A percentile compares a stretch with the other conserved stretches of the same genome.
These are phyloP conservation scores for Solanum aculeatissimum DNA, from an alignment of 305 asterid species.

Conservation along the genomic window DNA sequence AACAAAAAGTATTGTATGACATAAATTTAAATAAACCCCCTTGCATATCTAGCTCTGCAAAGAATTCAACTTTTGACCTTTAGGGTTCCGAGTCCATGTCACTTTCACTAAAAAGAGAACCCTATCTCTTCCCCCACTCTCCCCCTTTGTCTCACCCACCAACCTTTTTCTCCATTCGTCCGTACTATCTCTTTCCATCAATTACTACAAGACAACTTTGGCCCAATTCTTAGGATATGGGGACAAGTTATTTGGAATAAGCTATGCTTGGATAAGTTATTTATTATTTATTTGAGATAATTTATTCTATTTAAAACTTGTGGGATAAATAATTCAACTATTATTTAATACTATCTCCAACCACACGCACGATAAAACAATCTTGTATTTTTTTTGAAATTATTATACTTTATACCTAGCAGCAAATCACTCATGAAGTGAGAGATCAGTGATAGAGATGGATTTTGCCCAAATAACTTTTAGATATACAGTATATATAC, in stretches of 20 bases:
- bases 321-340: no score
- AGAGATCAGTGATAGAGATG: neutral
- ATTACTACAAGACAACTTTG: neutral
- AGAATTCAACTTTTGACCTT: constrained; percentile 17
- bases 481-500: neutral
- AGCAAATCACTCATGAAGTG: neutral
- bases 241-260: no score
- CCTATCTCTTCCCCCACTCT: neutral
- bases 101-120: constrained; percentile 20
- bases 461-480: neutral
- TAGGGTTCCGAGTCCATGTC: constrained; percentile 5
- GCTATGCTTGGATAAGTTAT: no score
- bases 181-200: neutral
- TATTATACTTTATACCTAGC: no score
- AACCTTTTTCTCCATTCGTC: neutral
- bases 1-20: no score
- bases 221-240: neutral
- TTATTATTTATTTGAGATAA: no score
- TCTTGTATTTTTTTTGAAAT: no score
- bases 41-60: neutral
- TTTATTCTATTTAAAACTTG: no score
- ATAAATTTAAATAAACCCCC: neutral
- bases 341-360: no score
- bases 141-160: neutral
- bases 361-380: no score